Percentiles rank a stretch among this genome's conserved stretches.
These are phyloP conservation scores for Saccharomycopsis olivae DNA, from an alignment of 805 yeast species.

Conservation along the genomic window DNA sequence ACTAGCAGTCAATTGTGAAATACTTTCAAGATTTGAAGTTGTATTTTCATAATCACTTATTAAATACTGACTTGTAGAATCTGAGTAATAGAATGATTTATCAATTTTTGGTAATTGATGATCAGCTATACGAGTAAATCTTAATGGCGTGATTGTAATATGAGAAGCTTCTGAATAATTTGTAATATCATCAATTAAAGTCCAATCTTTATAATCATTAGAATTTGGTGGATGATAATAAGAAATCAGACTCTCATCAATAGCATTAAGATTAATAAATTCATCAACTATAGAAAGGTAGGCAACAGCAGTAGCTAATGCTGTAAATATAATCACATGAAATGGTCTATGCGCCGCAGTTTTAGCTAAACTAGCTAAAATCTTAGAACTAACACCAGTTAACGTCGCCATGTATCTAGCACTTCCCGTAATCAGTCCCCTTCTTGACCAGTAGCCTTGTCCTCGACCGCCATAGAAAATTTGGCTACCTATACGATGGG, in stretches of 20 bases:
- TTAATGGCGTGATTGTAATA: constrained; percentile 43
- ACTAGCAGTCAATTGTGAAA: constrained; percentile 20
- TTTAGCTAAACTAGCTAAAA: constrained; percentile 37
- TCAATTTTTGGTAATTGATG: constrained; percentile 32
- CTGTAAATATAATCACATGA: constrained; percentile 64
- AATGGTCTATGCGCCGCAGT: constrained; percentile 75
- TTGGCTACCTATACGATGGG: too few species aligned
- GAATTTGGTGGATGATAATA: constrained; percentile 30
- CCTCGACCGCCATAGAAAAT: too few species aligned
- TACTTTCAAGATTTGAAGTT: constrained; percentile 18
- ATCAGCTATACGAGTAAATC: constrained; percentile 38
- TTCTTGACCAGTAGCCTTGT: too few species aligned
- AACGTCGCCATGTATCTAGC: neutral
- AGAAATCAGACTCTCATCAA: constrained; percentile 20
- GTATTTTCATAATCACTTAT: constrained; percentile 26
- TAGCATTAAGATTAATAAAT: constrained; percentile 31
- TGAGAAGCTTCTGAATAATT: constrained; percentile 34
- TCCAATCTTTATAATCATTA: constrained; percentile 36
- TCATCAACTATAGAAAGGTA: constrained; percentile 68
- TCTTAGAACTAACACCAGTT: constrained; percentile 18
- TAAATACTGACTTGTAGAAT: constrained; percentile 33
- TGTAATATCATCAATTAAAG: constrained; percentile 32
- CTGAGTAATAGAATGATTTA: constrained; percentile 30
- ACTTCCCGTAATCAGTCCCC: too few species aligned
- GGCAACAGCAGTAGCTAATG: constrained; percentile 68